These are phyloP conservation scores for Albophoma yamanashiensis DNA, from an alignment of 2,329 filamentous ascomycete genomes.

Conservation along the genomic window DNA sequence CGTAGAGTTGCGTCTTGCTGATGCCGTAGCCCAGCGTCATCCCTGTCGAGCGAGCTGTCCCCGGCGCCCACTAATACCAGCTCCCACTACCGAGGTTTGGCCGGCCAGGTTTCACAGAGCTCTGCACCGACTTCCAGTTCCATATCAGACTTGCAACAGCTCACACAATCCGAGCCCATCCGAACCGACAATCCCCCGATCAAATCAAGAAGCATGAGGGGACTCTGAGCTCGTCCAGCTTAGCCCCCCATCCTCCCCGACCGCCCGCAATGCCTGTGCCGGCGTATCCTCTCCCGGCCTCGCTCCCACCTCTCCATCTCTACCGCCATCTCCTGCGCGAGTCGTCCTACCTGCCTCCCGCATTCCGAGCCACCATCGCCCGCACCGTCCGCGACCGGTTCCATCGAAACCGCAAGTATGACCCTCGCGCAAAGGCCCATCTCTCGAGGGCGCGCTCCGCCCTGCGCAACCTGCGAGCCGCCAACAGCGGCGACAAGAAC, in stretches of 20 bases:
- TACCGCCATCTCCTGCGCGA: constrained; percentile 53
- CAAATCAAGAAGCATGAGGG: not conserved
- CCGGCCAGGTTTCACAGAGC: not conserved
- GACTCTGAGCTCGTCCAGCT: not conserved
- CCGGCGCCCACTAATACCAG: no score
- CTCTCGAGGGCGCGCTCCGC: constrained; percentile 28
- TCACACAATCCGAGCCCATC: not conserved
- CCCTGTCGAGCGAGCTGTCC: no score
- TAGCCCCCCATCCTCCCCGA: not conserved
- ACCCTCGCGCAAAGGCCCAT: constrained; percentile 15
- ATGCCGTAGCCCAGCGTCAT: not conserved
- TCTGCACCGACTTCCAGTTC: not conserved
- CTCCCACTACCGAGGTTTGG: not conserved
- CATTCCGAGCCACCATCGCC: constrained; percentile 33
- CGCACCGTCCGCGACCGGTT: constrained; percentile 35
- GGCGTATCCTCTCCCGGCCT: constrained; percentile 11
- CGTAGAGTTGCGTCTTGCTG: not conserved
- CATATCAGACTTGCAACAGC: not conserved
- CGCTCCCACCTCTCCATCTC: constrained; percentile 22
- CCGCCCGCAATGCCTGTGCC: constrained; percentile 17
- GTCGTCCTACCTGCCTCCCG: constrained; percentile 45
- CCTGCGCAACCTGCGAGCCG: constrained; percentile 40
- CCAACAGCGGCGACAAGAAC: constrained; percentile 36
- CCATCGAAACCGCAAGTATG: constrained; percentile 23
- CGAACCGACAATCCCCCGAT: not conserved